A percentile compares a stretch with the other conserved stretches of the same genome.
These are phyloP conservation scores for Wickerhamomyces subpelliculosus DNA, from an alignment of 805 yeast species.

Conservation along the genomic window DNA sequence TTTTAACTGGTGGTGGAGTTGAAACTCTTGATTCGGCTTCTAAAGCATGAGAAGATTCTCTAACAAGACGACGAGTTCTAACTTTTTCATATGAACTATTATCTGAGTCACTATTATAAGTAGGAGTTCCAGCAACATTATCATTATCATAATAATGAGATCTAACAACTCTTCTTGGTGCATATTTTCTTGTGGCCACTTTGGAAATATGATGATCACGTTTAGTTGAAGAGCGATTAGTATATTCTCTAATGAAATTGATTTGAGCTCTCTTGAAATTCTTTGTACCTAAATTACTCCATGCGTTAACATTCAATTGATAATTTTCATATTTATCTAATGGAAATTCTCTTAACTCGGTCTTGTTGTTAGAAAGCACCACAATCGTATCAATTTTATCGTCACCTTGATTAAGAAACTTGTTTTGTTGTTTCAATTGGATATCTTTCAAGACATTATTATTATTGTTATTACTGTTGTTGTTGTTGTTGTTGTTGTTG, in stretches of 20 bases:
- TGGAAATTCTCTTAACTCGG: constrained; percentile 32
- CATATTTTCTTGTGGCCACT: constrained; percentile 13
- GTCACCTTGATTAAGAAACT: neutral
- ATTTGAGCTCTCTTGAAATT: constrained; percentile 43
- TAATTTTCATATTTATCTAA: constrained; percentile 39
- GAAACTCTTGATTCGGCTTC: constrained; percentile 25
- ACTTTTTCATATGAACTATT: constrained; percentile 37
- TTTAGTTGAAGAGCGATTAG: constrained; percentile 7
- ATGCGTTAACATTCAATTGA: constrained; percentile 45
- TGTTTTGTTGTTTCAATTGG: constrained; percentile 14
- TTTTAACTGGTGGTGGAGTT: constrained; percentile 26
- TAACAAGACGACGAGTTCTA: constrained; percentile 52
- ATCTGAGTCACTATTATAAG: constrained; percentile 28
- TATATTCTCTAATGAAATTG: constrained; percentile 46
- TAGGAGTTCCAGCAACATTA: constrained; percentile 17
- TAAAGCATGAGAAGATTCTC: constrained; percentile 27
- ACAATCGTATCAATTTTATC: constrained; percentile 12
- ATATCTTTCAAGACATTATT: constrained; percentile 18
- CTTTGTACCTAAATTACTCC: constrained; percentile 34
- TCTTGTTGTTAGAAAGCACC: constrained; percentile 5
- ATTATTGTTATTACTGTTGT: neutral
- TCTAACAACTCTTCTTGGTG: constrained; percentile 19
- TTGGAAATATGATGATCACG: constrained; percentile 18
- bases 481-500: neutral
- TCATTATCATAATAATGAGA: constrained; percentile 3